These are phyloP conservation scores for Aspergillus affinis DNA, from an alignment of 495 filamentous ascomycete species.

Conservation along the genomic window DNA sequence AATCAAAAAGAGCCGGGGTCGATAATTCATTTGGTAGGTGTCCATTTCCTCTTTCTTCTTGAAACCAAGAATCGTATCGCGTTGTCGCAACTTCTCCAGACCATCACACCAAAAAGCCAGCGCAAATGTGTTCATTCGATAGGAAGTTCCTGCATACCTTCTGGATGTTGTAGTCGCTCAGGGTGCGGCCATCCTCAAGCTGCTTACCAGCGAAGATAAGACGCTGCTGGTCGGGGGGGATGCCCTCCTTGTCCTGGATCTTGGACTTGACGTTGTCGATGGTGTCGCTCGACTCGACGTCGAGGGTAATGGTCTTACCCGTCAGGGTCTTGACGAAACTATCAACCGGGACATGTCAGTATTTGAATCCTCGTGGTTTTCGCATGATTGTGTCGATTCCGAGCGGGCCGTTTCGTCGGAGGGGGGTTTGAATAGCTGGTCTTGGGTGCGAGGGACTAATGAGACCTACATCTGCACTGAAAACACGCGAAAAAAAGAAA, in stretches of 20 bases:
- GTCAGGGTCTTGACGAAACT: conserved; percentile 98
- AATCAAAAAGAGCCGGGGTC: neutral
- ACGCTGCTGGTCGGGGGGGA: conserved; percentile 98
- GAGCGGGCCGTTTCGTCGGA: neutral
- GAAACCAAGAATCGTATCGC: neutral
- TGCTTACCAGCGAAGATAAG: conserved; percentile 99
- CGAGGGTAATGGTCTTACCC: conserved; percentile 99
- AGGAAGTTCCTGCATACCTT: conserved; percentile 63
- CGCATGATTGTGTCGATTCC: neutral
- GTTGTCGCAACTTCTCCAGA: neutral
- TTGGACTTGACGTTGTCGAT: conserved; percentile 98
- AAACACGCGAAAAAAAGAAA: conserved; percentile 39
- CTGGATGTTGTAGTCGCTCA: conserved; percentile 99
- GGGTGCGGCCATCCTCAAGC: conserved; percentile 97
- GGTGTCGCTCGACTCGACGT: conserved; percentile 97
- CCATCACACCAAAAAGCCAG: conserved; percentile 1
- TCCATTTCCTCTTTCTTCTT: neutral
- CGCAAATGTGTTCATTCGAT: conserved; percentile 4
- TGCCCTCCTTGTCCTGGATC: conserved; percentile 99
- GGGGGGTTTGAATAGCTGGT: conserved; percentile 1
- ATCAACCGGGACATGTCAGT: conserved; percentile 39
- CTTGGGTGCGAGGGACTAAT: conserved; percentile 8
- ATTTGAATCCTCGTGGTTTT: conserved; percentile 10
- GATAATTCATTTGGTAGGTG: conserved; percentile 1
- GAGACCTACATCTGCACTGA: conserved; percentile 78